Evolutionary conservation across 2,329 filamentous ascomycete species (phyloP), one percentile per base, ranked within the genome.

Genomic region (Ramularia endophylla): DNA sequence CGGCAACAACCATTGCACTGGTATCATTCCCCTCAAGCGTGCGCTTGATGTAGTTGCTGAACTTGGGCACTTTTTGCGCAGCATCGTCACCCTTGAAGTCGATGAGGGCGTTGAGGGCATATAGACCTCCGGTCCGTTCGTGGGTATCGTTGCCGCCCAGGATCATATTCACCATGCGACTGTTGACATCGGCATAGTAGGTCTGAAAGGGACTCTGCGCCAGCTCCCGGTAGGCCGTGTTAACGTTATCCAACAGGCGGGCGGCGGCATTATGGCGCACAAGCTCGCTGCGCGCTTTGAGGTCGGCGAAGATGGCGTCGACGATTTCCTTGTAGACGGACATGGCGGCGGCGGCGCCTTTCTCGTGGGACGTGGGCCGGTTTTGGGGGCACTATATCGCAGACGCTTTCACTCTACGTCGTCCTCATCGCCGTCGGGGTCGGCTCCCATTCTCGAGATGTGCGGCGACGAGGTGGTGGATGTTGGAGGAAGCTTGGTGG

Each of bases 21-120:
- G 87, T 86, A 57, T 98, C 92, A 62, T 89, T 94, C 48, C 90
- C 90, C 56, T 89, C 80, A 54, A 98, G 74, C 28, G 95, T 84
- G 35, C 80, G 85, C 54, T 89, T 85, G 45, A 98, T 78, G 58
- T 90, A 94, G 50, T 87, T 87, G 33, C 87, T 87, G 61, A 97
- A 98, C 41, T 92, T 81, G 20, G 90, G 94, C 44, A 92, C 95
- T 67, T 97, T 97, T 57, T 87, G 81, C 27, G 87, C 87, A 17
- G 86, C 80, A 67, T 98, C 94, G 55, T 95, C 87, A 44, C 89
- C 90, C 56, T 95, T 90, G 62, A 97, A 95, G 63, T 95, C 89
- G 65, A 97, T 90, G 40, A 98, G 79, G 43, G 84, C 83, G 64
- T 95, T 90, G 47, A 98, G 78, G 45, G 90, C 90, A 56, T 92